Conservation (phyloP, 345 rosid species). For the Eucalyptus cloeziana region DNA sequence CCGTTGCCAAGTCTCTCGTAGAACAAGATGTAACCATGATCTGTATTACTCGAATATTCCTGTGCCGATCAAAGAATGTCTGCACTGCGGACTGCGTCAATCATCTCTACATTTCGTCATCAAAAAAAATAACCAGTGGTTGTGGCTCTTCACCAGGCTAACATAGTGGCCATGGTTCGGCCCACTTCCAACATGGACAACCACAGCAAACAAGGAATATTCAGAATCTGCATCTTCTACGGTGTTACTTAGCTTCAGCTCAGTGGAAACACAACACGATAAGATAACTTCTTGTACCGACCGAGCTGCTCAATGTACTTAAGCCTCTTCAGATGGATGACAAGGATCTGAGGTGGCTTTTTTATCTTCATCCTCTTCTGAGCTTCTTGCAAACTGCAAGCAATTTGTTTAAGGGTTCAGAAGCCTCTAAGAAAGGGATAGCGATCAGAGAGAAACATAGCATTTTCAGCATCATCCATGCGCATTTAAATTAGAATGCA, state of each 20-base stretch:
- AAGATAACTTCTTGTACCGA: slow-evolving; percentile 90
- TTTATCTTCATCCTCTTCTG: slow-evolving; percentile 99
- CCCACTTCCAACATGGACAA: slow-evolving; percentile 97
- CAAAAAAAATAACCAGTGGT: slow-evolving; percentile 97
- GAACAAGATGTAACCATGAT: slow-evolving; percentile 96
- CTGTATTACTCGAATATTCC: slow-evolving; percentile 93
- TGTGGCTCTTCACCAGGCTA: slow-evolving; percentile 97
- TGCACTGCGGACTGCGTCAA: slow-evolving; percentile 97
- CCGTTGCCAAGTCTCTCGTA: slow-evolving; percentile 70
- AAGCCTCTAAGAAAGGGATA: not conserved
- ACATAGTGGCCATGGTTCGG: slow-evolving; percentile 97
- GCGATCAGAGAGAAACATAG: not conserved
- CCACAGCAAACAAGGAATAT: slow-evolving; percentile 94
- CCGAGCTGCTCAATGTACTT: slow-evolving; percentile 96
- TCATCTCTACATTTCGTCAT: slow-evolving; percentile 96
- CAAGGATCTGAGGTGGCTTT: slow-evolving; percentile 88
- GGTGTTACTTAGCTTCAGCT: slow-evolving; percentile 91
- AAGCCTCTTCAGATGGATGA: slow-evolving; percentile 90
- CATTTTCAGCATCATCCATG: not conserved
- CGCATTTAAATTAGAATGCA: not conserved
- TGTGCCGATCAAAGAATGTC: slow-evolving; percentile 94
- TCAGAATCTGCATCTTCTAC: slow-evolving; percentile 83
- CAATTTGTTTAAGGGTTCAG: not conserved
- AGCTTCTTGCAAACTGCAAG: slow-evolving; percentile 95
- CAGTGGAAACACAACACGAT: slow-evolving; percentile 86